These are phyloP conservation scores for Spinacia oleracea DNA, from an alignment of 179 eudicot genomes.

Conservation along the genomic window DNA sequence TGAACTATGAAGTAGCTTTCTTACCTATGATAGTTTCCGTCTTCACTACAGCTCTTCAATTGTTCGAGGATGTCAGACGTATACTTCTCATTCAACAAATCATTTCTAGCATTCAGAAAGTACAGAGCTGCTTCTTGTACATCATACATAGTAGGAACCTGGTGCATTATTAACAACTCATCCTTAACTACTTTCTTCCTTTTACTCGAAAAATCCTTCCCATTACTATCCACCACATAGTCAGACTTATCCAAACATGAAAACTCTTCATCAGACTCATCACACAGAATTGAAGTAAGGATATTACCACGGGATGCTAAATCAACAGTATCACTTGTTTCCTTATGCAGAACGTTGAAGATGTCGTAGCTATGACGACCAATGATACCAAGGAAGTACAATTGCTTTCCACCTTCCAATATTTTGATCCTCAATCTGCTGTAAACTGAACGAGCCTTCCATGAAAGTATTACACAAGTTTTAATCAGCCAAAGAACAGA, in stretches of 20 bases:
- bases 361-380: slow-evolving; percentile 8
- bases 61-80: neutral
- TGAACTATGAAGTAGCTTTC: no score
- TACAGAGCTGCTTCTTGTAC: neutral
- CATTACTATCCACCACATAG: neutral
- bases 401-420: neutral
- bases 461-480: slow-evolving; percentile 8
- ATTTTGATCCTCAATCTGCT: neutral
- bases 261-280: no score
- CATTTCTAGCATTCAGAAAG: neutral
- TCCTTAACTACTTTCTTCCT: neutral
- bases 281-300: no score
- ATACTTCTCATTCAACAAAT: neutral
- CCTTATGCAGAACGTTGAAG: neutral
- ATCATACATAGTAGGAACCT: neutral
- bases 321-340: no score
- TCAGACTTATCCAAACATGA: no score
- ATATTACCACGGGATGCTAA: no score
- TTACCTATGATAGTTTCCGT: neutral
- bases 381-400: slow-evolving; percentile 11
- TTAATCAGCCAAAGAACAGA: slow-evolving; percentile 16
- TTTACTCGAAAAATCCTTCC: neutral
- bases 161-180: slow-evolving; percentile 1
- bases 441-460: slow-evolving; percentile 13
- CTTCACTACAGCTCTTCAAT: neutral